Conservation (phyloP, 1,139 yeast species). For the Groenewaldozyma sp. region DNA sequence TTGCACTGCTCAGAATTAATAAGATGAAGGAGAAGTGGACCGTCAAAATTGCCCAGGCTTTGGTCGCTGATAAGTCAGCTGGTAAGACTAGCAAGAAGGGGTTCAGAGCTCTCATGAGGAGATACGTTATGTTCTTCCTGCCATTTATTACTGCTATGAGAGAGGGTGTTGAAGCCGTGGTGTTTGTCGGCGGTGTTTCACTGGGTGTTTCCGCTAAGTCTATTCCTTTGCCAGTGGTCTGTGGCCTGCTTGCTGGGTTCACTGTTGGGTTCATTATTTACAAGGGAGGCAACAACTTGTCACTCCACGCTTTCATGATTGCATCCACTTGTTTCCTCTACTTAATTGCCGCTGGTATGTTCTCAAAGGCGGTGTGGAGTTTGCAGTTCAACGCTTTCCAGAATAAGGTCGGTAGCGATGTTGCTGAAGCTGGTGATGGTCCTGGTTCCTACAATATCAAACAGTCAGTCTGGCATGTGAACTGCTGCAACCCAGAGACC, state of each 20-base stretch:
- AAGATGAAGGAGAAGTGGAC: constrained; percentile 92
- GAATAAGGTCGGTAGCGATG: constrained; percentile 72
- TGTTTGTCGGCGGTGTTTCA: constrained; percentile 83
- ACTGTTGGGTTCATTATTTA: constrained; percentile 60
- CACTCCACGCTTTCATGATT: constrained; percentile 72
- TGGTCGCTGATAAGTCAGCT: constrained; percentile 36
- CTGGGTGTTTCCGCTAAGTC: constrained; percentile 65
- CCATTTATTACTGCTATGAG: constrained; percentile 75
- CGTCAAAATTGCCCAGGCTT: constrained; percentile 72
- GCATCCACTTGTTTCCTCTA: constrained; percentile 80
- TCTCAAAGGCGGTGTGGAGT: constrained; percentile 88
- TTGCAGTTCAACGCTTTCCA: constrained; percentile 64
- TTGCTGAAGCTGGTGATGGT: constrained; percentile 82
- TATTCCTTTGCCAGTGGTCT: constrained; percentile 72
- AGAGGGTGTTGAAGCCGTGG: constrained; percentile 86
- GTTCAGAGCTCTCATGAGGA: constrained; percentile 17
- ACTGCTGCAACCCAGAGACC: constrained; percentile 86
- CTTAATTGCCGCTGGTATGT: constrained; percentile 79
- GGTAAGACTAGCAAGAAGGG: constrained; percentile 27
- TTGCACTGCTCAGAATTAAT: constrained; percentile 83
- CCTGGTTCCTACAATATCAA: constrained; percentile 88
- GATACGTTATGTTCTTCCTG: constrained; percentile 65
- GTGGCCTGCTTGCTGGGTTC: constrained; percentile 61
- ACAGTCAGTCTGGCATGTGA: constrained; percentile 87
- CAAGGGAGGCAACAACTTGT: constrained; percentile 67